These are phyloP conservation scores for Ministeria vibrans DNA, from an alignment of 78 protist genomes.

Conservation along the genomic window DNA sequence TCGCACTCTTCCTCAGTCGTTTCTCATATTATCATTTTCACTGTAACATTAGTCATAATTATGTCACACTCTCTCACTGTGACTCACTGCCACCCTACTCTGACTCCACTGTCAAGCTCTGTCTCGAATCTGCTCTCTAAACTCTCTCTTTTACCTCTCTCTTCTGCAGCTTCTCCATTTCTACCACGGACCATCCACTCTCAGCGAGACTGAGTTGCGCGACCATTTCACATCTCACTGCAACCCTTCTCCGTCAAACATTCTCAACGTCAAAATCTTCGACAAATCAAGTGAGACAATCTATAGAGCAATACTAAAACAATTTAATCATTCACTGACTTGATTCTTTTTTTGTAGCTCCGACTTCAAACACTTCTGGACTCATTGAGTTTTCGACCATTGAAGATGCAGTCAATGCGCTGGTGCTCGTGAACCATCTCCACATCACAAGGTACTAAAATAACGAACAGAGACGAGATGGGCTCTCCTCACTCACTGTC, in stretches of 20 bases:
- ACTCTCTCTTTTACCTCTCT: no score
- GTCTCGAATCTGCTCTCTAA: no score
- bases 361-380: background rate
- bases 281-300: background rate
- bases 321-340: background rate
- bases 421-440: background rate
- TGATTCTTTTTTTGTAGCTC: background rate
- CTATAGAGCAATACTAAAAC: background rate
- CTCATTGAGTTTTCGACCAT: background rate
- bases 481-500: no score
- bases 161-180: no score
- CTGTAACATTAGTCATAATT: background rate
- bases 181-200: no score
- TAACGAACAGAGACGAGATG: no score
- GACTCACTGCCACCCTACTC: no score
- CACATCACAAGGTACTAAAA: background rate
- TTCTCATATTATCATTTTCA: background rate
- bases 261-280: background rate
- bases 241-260: background rate
- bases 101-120: no score
- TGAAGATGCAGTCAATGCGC: background rate
- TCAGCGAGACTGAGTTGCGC: no score
- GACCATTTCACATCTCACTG: background rate
- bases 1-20: background rate
- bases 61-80: no score